Conservation (phyloP, 257 asterid genomes). For the Fraxinus anomala region DNA sequence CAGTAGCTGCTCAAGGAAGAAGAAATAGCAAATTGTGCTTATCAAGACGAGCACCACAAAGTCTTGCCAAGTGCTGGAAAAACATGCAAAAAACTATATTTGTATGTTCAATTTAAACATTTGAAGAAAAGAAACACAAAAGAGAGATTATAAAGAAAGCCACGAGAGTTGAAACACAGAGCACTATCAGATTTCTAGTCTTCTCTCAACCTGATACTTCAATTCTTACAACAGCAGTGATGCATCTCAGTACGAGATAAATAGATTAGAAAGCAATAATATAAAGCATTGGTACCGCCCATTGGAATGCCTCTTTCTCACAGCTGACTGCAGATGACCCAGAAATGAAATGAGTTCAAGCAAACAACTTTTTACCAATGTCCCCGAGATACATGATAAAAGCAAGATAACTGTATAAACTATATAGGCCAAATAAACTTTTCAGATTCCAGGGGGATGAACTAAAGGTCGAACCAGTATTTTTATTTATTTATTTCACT, state of each 20-base stretch:
- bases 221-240: neutral
- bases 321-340: neutral
- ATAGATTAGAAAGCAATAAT: no score
- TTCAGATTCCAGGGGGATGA: neutral
- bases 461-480: neutral
- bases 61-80: slow-evolving; percentile 89
- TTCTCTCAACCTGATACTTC: slow-evolving; percentile 1
- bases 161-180: neutral
- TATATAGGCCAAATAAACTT: neutral
- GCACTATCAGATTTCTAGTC: slow-evolving; percentile 6
- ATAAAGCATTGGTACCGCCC: no score
- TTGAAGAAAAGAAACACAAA: neutral
- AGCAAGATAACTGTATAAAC: neutral
- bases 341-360: neutral
- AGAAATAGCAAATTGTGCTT: slow-evolving; percentile 92
- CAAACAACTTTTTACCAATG: neutral
- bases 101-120: slow-evolving; percentile 25
- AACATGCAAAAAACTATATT: slow-evolving; percentile 18
- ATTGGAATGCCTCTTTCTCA: no score
- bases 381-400: neutral
- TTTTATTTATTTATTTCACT: neutral
- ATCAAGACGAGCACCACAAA: slow-evolving; percentile 92
- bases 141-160: slow-evolving; percentile 1
- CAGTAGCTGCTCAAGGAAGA: slow-evolving; percentile 91
- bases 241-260: neutral